Evolutionary conservation across 495 filamentous ascomycete species (phyloP).

Genomic region (Penicillium manginii): DNA sequence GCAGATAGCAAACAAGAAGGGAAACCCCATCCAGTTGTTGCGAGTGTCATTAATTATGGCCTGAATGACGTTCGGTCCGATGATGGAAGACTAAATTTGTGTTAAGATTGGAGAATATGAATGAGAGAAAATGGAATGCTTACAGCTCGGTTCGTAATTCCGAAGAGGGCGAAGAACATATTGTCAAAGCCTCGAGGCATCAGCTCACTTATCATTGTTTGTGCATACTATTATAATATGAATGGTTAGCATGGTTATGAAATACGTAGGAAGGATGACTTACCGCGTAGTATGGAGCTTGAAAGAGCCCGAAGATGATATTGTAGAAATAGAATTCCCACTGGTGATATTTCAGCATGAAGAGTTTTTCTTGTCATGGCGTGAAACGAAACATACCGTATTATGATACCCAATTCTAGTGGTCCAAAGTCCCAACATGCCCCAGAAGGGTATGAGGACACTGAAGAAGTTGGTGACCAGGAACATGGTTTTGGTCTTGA

Average conservation of each 20-base stretch:
- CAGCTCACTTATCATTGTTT: conserved; percentile 58
- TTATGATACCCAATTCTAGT: conserved; percentile 51
- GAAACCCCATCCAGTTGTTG: conserved; percentile 57
- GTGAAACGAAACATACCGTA: conserved; percentile 29
- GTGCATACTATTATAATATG: conserved; percentile 40
- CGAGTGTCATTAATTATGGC: conserved; percentile 52
- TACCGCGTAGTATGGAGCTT: conserved; percentile 56
- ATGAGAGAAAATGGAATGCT: conserved; percentile 18
- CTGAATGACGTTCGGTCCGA: conserved; percentile 54
- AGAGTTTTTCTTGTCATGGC: background rate
- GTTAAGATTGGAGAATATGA: background rate
- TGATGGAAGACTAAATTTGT: conserved; percentile 48
- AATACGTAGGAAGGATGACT: background rate
- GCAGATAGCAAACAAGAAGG: conserved; percentile 52
- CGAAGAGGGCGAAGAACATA: conserved; percentile 57
- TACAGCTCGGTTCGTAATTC: conserved; percentile 55
- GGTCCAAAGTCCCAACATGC: conserved; percentile 55
- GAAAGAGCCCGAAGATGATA: conserved; percentile 52
- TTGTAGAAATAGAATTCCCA: conserved; percentile 59
- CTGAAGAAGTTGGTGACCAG: conserved; percentile 53
- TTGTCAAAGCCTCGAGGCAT: conserved; percentile 56
- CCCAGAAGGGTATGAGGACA: conserved; percentile 55
- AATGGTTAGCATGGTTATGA: background rate
- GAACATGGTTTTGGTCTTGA: conserved; percentile 55
- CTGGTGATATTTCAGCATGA: conserved; percentile 22